phyloP scores from a whole-genome alignment of 225 moss, liverwort and hornwort species.

The Physcomitrellopsis africana region DNA sequence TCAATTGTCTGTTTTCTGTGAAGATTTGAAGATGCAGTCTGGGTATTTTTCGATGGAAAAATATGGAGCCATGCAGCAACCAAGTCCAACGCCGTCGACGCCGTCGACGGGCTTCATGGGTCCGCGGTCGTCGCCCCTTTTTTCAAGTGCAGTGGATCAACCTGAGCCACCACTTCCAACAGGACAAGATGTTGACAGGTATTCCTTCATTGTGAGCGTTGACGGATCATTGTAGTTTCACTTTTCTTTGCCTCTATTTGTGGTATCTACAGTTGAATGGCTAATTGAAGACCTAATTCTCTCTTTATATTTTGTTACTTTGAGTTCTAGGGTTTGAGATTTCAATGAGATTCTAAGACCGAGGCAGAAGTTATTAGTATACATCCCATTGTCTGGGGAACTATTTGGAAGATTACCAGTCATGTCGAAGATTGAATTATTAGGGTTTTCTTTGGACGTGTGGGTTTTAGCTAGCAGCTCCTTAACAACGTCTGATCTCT shows the following conservation, averaged over 20 bases:
- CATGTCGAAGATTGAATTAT: not conserved
- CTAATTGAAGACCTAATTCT: not conserved
- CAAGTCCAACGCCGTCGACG: conserved; percentile 76
- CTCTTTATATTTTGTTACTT: not conserved
- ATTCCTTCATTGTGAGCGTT: not conserved
- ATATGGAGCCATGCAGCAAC: conserved; percentile 69
- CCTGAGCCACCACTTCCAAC: conserved; percentile 36
- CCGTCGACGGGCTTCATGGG: conserved; percentile 79
- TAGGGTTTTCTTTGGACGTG: not conserved
- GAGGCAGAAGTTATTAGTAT: not conserved
- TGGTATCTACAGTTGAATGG: not conserved
- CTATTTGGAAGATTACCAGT: not conserved
- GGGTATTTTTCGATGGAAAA: conserved; percentile 37
- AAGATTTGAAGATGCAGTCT: conserved; percentile 28
- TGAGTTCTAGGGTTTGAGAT: conserved; percentile 24
- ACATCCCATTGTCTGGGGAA: not conserved
- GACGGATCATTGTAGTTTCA: too few relatives aligned
- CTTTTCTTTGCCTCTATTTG: not conserved
- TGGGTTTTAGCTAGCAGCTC: conserved; percentile 4
- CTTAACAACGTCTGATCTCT: conserved; percentile 1
- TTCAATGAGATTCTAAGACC: not conserved
- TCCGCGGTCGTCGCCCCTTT: conserved; percentile 71
- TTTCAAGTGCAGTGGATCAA: conserved; percentile 70
- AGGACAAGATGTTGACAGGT: conserved; percentile 45
- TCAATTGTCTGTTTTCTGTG: not conserved